Evolutionary conservation across 768 basidiomycete genomes (phyloP), one percentile per base, ranked within the genome.

Genomic region (Rhizopogon salebrosus): DNA sequence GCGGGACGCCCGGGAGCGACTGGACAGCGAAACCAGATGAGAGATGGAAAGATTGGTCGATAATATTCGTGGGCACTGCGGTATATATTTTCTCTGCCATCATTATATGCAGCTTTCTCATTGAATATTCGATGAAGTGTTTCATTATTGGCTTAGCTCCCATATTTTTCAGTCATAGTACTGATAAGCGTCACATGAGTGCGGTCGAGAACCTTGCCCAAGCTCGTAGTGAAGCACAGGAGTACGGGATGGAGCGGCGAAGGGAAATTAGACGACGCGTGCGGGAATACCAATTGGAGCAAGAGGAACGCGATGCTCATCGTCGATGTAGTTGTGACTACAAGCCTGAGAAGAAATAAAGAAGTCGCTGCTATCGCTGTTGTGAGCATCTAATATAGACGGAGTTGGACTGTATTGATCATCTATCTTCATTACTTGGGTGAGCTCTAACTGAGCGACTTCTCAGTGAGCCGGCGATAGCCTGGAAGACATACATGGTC

Each of bases 131-230:
- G 31, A 10, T 37, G 3, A 43, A 81, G 80, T 68, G 76, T 0
- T 61, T 82, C n/a, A 62, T 71, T 1, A 65, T 70, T 8, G 79
- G 77, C 6, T 55, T 84, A 10, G 72, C 72, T 14, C 79, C 80
- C 0, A 64, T 70, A 18, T 29, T 79, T 18, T 61, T 79, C 20
- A 65, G 59, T 54, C 53, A 54, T 70, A 53, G 64, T 66, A 38
- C 70, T 64, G 37, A 79, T 35, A 71, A 71, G 55, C 68, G 66
- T 0, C 85, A 87, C 57, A 66, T 65, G 11, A 68, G 70, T 3
- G 87, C 87, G 0, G 78, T 75, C 1, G 66, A 69, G 8, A 85
- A 85, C 56, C 76, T 88, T 18, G 75, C 80, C 0, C 74, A 79
- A 53, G 87, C 84, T 4, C 75, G 82, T 16, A 62, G 65, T 13